Evolutionary conservation across 1,284 basidiomycete species (phyloP).

Genomic region (Pseudozyma sp.): DNA sequence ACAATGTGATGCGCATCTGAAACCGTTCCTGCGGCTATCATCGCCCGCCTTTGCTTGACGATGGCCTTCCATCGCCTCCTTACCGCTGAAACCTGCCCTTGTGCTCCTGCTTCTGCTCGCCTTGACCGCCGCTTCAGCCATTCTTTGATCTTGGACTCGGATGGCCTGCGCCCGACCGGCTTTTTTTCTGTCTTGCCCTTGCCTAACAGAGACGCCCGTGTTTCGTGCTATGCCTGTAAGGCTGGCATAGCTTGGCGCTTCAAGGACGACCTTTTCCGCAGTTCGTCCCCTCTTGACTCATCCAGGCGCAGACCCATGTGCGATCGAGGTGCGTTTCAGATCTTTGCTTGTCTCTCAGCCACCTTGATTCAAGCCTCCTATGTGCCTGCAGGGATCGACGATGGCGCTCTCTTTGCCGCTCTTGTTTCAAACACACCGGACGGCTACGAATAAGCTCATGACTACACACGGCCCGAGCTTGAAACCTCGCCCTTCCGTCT

Average conservation of each 20-base stretch:
- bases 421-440: too few relatives aligned
- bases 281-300: too few relatives aligned
- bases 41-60: background rate
- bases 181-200: background rate
- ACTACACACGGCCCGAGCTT: too few relatives aligned
- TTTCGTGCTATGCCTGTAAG: background rate
- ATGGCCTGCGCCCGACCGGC: background rate
- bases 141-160: background rate
- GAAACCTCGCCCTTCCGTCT: too few relatives aligned
- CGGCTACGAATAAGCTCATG: too few relatives aligned
- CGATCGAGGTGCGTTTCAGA: constrained; percentile 3
- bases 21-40: background rate
- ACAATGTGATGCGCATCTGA: background rate
- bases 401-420: too few relatives aligned
- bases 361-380: too few relatives aligned
- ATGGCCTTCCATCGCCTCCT: constrained; percentile 4
- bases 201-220: too few relatives aligned
- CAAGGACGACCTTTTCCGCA: too few relatives aligned
- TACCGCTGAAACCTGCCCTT: constrained; percentile 8
- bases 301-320: background rate
- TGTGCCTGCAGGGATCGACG: too few relatives aligned
- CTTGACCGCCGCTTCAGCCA: background rate
- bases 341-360: background rate
- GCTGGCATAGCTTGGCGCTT: too few relatives aligned
- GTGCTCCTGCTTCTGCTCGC: constrained; percentile 1